Evolutionary conservation across 208 protist genomes (phyloP).

Genomic region (Acanthamoeba lenticulata): DNA sequence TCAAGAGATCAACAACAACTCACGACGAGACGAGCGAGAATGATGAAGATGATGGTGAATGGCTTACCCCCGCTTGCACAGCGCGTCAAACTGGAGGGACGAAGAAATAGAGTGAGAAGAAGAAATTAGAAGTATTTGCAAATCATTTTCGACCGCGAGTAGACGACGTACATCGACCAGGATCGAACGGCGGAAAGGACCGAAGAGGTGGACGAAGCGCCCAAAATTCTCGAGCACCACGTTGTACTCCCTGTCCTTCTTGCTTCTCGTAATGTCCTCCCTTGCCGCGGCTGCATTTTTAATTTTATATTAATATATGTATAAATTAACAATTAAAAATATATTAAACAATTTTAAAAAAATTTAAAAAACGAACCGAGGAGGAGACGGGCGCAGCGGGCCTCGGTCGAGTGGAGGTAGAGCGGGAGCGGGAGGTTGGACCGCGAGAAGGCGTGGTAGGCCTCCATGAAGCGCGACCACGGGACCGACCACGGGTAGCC

Average conservation of each 20-base stretch:
- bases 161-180: not conserved
- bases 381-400: not conserved
- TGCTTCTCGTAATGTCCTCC: not conserved
- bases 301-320: not conserved
- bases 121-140: too few relatives aligned
- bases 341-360: not conserved
- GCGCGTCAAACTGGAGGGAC: not conserved
- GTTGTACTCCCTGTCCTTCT: not conserved
- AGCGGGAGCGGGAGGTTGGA: not conserved
- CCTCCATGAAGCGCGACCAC: not conserved
- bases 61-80: not conserved
- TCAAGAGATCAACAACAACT: too few relatives aligned
- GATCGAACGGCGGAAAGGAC: not conserved
- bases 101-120: not conserved
- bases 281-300: not conserved
- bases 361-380: not conserved
- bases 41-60: too few relatives aligned
- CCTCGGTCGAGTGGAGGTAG: not conserved
- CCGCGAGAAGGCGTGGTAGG: not conserved
- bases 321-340: not conserved
- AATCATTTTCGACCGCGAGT: too few relatives aligned
- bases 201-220: not conserved
- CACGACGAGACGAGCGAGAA: too few relatives aligned
- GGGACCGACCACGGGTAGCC: not conserved
- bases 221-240: conserved; percentile 17